Conservation (phyloP, 345 rosid species). For the Melaleuca alternifolia region DNA sequence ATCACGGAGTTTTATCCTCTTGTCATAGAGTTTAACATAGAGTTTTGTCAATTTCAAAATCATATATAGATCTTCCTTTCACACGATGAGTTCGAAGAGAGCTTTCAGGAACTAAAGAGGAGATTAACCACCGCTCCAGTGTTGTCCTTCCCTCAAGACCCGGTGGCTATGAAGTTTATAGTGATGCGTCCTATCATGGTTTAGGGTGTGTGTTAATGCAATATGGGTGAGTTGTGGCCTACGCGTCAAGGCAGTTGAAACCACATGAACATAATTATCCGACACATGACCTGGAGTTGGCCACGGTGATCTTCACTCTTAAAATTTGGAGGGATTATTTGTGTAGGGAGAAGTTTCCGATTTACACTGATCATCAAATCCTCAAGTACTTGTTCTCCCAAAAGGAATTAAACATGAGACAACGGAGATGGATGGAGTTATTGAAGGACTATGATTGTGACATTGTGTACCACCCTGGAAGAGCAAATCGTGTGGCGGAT, state of each 20-base stretch:
- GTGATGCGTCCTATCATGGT: background rate
- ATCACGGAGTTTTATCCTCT: no score
- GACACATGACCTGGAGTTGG: background rate
- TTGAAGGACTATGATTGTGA: background rate
- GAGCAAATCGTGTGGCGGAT: background rate
- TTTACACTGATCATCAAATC: background rate
- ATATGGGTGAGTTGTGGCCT: background rate
- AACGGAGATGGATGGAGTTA: background rate
- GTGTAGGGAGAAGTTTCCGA: background rate
- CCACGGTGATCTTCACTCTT: background rate
- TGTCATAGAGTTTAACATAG: no score
- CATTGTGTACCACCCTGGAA: background rate
- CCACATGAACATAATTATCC: background rate
- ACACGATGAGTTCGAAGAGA: no score
- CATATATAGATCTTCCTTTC: no score
- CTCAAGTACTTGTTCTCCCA: background rate
- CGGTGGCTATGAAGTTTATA: background rate
- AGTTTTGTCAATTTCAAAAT: no score
- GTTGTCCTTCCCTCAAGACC: background rate
- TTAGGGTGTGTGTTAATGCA: background rate
- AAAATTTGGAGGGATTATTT: background rate
- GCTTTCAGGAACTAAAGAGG: background rate
- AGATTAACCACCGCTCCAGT: background rate
- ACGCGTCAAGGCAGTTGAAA: background rate
- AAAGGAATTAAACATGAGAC: background rate